Evolutionary conservation across 768 basidiomycete species (phyloP), one percentile per base, ranked within the genome.

Genomic region (Mycena amicta): DNA sequence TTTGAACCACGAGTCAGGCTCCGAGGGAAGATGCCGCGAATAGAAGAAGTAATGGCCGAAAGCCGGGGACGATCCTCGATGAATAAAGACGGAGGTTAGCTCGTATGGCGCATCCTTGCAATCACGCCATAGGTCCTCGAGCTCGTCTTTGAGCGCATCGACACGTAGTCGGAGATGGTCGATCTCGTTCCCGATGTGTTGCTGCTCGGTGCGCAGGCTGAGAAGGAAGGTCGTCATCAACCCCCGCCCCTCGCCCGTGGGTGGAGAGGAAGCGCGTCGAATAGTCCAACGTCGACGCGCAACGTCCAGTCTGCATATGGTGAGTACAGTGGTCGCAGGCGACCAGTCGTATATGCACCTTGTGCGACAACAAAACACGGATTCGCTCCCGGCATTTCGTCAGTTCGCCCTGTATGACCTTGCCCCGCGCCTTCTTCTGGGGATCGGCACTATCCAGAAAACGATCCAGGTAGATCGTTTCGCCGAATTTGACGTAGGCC

Each of bases 1-100:
- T 75, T 96, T 96, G 82, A 95, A 93, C 93, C 95, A 98, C 43
- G 82, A 80, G 56, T 97, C 89, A 12, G 88, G 87, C 23, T 85
- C 74, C 49, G 85, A 83, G 1, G 94, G 95, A 15, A 97, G 78
- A 70, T 93, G 82, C 39, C 94, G 83, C 54, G 95, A 92, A 71
- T 96, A 97, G 73, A 98, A 93, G 80, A 94, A 98, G 73, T 97
- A 97, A 70, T 97, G 95, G 3, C 94, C 94, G 75, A 86, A 94
- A 5, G 89, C 90, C 2, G 92, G 87, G 18, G 87, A 90, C 53
- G 88, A 83, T 49, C 95, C 95, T 27, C 95, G 88, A 72, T 98
- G 95, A 59, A 98, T 90, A 77, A 93, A 98, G 20, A 98, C 96
- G 11, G 93, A 92, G 0, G 92, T 93, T 43, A 98, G 81, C 68